Evolutionary conservation across 2,329 filamentous ascomycete species (phyloP).

Genomic region (Cladobotryum mycophilum): DNA sequence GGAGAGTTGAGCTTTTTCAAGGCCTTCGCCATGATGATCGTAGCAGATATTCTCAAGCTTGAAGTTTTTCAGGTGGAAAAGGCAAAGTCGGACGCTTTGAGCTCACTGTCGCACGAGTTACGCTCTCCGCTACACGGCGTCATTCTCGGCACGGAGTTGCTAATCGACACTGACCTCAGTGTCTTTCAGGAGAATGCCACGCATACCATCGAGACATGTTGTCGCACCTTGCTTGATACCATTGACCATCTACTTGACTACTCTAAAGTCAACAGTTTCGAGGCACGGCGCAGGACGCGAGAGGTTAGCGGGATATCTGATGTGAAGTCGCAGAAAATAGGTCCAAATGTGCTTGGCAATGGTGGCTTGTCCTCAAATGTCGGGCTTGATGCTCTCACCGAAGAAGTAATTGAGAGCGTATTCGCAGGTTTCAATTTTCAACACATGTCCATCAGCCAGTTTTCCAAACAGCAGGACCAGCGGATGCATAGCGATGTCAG

Average conservation of each 20-base stretch:
- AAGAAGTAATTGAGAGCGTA: conserved; percentile 43
- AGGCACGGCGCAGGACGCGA: conserved; percentile 19
- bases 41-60: conserved; percentile 48
- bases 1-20: conserved; percentile 46
- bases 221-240: conserved; percentile 46
- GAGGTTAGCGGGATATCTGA: background rate
- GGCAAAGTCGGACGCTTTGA: conserved; percentile 52
- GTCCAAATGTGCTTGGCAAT: conserved; percentile 8
- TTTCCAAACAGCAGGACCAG: conserved; percentile 7
- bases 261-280: conserved; percentile 42
- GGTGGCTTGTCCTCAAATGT: conserved; percentile 19
- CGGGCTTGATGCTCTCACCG: conserved; percentile 34
- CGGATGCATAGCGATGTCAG: conserved; percentile 21
- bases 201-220: conserved; percentile 44
- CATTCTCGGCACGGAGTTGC: conserved; percentile 45
- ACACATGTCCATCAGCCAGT: conserved; percentile 18
- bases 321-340: background rate
- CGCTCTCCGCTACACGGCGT: conserved; percentile 56
- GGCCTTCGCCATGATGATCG: conserved; percentile 48
- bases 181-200: conserved; percentile 41
- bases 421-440: conserved; percentile 39
- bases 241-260: conserved; percentile 49
- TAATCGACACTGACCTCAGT: conserved; percentile 44
- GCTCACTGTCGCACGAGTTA: conserved; percentile 56
- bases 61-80: conserved; percentile 32